These are phyloP conservation scores for Calocera viscosa DNA, from an alignment of 768 basidiomycete genomes.

Conservation along the genomic window DNA sequence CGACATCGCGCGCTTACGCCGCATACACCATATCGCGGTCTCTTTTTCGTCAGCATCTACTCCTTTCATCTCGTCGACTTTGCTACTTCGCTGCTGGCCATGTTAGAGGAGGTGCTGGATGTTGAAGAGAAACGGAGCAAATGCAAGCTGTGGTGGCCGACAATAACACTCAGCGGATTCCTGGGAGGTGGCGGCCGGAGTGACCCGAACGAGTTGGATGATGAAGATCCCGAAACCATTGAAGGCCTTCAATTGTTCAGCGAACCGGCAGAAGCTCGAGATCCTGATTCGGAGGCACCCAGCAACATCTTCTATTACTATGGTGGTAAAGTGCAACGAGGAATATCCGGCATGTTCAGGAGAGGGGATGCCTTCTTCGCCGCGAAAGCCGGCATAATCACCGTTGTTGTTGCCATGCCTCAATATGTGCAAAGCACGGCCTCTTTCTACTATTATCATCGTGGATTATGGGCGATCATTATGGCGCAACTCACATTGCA, in stretches of 20 bases:
- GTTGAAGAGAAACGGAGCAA: neutral
- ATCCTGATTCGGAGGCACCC: neutral
- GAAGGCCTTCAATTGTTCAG: neutral
- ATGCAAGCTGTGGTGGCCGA: neutral
- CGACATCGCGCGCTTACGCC: neutral
- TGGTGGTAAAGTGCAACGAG: neutral
- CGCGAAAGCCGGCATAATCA: constrained; percentile 1
- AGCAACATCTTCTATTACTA: neutral
- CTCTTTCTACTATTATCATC: neutral
- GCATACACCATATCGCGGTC: neutral
- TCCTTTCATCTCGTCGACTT: neutral
- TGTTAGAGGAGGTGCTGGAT: neutral
- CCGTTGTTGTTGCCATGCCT: neutral
- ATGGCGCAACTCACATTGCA: constrained; percentile 2
- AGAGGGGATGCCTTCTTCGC: constrained; percentile 1
- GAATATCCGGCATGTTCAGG: neutral
- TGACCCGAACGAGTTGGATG: neutral
- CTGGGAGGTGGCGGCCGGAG: neutral
- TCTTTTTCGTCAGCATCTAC: constrained; percentile 3
- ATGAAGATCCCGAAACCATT: neutral
- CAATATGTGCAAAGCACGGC: neutral
- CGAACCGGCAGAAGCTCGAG: neutral
- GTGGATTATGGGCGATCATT: neutral
- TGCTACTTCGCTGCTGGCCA: neutral
- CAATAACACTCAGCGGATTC: neutral